A percentile compares a stretch with the other conserved stretches of the same genome.
Evolutionary conservation across 768 basidiomycete species (phyloP).

Genomic region (Phlebiopsis flavidoalba): DNA sequence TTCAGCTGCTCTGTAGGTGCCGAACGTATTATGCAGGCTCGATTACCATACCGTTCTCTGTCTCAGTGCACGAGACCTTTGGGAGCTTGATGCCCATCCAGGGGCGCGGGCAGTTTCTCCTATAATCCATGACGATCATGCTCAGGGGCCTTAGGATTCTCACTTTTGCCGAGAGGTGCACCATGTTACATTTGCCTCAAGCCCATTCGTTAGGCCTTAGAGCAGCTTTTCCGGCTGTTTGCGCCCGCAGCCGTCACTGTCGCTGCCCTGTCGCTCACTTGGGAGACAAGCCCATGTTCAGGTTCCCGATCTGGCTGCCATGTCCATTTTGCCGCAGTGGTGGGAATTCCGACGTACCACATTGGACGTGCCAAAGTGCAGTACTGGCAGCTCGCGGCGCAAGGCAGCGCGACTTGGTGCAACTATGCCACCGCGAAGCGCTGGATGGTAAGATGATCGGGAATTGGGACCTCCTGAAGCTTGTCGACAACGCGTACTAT

Average conservation of each 20-base stretch:
- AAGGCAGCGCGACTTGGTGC: slow-evolving; percentile 7
- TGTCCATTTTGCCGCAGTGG: neutral
- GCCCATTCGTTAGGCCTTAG: neutral
- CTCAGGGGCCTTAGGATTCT: too few species aligned
- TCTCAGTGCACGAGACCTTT: too few species aligned
- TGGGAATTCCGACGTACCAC: slow-evolving; percentile 1
- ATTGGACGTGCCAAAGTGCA: neutral
- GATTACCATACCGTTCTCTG: too few species aligned
- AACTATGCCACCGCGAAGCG: slow-evolving; percentile 21
- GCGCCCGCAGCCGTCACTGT: neutral
- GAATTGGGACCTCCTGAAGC: slow-evolving; percentile 28
- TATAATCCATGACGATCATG: too few species aligned
- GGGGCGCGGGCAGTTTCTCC: too few species aligned
- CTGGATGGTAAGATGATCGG: slow-evolving; percentile 28
- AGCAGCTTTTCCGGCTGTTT: neutral
- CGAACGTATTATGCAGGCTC: too few species aligned
- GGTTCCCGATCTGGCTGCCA: neutral
- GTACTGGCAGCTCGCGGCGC: neutral
- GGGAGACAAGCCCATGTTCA: too few species aligned
- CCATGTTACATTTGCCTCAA: neutral
- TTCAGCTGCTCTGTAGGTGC: too few species aligned
- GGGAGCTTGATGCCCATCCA: too few species aligned
- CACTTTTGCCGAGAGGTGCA: neutral
- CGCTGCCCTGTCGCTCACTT: too few species aligned
- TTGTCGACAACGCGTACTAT: slow-evolving; percentile 16